Evolutionary conservation across 2,329 filamentous ascomycete genomes (phyloP).

Genomic region (Botrytis byssoidea): DNA sequence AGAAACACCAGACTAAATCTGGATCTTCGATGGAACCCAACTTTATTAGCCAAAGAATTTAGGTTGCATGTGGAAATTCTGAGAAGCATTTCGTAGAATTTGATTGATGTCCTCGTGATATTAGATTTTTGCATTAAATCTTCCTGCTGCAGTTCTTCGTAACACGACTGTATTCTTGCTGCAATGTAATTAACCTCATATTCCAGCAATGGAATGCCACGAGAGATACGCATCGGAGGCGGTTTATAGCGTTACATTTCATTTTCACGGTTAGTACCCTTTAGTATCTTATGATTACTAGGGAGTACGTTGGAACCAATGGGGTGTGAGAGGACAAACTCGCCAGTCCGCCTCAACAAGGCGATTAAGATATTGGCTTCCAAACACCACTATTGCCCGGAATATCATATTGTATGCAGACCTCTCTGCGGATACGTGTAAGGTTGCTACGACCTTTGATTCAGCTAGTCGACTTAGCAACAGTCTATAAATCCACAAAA

Average conservation of each 20-base stretch:
- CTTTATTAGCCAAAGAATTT: conserved; percentile 4
- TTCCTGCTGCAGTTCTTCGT: conserved; percentile 19
- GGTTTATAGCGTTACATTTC: conserved; percentile 5
- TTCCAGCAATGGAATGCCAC: conserved; percentile 21
- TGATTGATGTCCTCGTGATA: conserved; percentile 19
- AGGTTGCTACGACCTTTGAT: conserved; percentile 1
- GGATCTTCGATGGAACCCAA: not conserved
- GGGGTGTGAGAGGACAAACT: not conserved
- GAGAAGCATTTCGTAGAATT: conserved; percentile 12
- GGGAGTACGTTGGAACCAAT: conserved; percentile 14
- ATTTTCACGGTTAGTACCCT: conserved; percentile 18
- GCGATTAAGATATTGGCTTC: conserved; percentile 19
- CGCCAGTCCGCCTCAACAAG: conserved; percentile 20
- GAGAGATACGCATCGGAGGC: conserved; percentile 16
- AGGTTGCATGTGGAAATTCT: conserved; percentile 3
- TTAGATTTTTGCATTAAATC: conserved; percentile 11
- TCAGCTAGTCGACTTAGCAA: conserved; percentile 7
- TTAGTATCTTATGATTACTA: conserved; percentile 11
- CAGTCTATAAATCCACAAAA: not conserved
- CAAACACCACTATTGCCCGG: conserved; percentile 11
- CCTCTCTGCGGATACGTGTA: conserved; percentile 16
- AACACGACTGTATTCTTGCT: conserved; percentile 13
- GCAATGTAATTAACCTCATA: conserved; percentile 17
- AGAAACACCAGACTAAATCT: conserved; percentile 13
- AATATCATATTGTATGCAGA: conserved; percentile 8